Evolutionary conservation across 768 basidiomycete genomes (phyloP).

Genomic region (Leccinum truebloodii): DNA sequence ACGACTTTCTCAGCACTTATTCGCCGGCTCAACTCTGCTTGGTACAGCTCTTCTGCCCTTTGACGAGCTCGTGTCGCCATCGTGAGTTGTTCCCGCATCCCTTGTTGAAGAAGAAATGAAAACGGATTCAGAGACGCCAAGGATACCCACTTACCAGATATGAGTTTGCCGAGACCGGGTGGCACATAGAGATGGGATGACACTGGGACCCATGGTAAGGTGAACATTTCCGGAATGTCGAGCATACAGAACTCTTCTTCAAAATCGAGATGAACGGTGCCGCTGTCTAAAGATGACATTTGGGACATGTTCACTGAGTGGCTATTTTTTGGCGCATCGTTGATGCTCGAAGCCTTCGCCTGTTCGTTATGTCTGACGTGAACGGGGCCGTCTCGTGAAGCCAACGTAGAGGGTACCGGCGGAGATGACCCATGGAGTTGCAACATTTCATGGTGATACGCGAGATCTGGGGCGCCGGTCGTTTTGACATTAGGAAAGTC

Average conservation of each 20-base stretch:
- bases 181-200: slow-evolving; percentile 36
- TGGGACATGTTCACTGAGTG: neutral
- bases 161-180: slow-evolving; percentile 34
- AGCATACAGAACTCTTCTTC: slow-evolving; percentile 36
- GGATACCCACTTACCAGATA: slow-evolving; percentile 31
- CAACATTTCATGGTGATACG: neutral
- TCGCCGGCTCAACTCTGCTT: slow-evolving; percentile 34
- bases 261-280: slow-evolving; percentile 1
- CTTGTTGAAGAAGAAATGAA: slow-evolving; percentile 11
- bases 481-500: neutral
- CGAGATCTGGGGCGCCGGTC: neutral
- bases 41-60: slow-evolving; percentile 34
- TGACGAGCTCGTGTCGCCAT: slow-evolving; percentile 34
- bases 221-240: slow-evolving; percentile 34
- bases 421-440: neutral
- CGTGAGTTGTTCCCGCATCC: slow-evolving; percentile 37
- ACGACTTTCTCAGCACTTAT: slow-evolving; percentile 31
- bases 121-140: neutral
- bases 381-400: slow-evolving; percentile 1
- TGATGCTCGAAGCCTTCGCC: neutral
- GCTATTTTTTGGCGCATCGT: neutral
- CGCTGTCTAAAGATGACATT: neutral
- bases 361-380: slow-evolving; percentile 1
- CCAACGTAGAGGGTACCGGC: neutral
- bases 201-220: slow-evolving; percentile 36